Conservation (phyloP, 495 filamentous ascomycete species). For the Penicillium macrosclerotiorum region DNA sequence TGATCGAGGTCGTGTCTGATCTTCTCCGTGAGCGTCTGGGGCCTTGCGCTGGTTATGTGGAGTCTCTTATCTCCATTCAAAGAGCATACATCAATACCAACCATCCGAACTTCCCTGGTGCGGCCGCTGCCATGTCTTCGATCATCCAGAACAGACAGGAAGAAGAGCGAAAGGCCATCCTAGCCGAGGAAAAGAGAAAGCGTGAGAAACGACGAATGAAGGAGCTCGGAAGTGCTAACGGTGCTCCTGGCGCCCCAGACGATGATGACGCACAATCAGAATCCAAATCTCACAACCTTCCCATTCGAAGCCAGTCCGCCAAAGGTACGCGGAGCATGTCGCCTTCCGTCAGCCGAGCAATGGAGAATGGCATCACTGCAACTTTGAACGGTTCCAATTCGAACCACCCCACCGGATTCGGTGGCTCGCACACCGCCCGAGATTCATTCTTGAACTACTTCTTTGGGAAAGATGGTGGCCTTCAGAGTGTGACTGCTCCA, state of each 20-base stretch:
- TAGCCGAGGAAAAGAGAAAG: constrained; percentile 79
- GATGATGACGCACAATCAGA: constrained; percentile 63
- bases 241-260: constrained; percentile 64
- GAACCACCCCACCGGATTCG: constrained; percentile 61
- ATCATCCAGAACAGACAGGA: constrained; percentile 94
- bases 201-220: constrained; percentile 78
- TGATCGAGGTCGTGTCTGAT: constrained; percentile 98
- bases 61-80: constrained; percentile 95
- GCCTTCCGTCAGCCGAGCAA: constrained; percentile 65
- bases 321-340: constrained; percentile 76
- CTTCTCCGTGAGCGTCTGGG: constrained; percentile 89
- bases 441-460: constrained; percentile 98
- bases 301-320: constrained; percentile 56
- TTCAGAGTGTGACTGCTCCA: constrained; percentile 37
- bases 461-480: constrained; percentile 86
- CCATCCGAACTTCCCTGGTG: constrained; percentile 97
- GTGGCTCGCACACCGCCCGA: constrained; percentile 51
- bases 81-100: constrained; percentile 99
- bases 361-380: constrained; percentile 58
- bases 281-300: constrained; percentile 48
- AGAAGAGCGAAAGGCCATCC: constrained; percentile 74
- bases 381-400: constrained; percentile 66
- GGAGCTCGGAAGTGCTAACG: constrained; percentile 75
- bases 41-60: constrained; percentile 85
- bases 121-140: constrained; percentile 95